A percentile compares a stretch with the other conserved stretches of the same genome.
Evolutionary conservation across 1,284 basidiomycete genomes (phyloP).

Genomic region (Pulveroboletus sp.): DNA sequence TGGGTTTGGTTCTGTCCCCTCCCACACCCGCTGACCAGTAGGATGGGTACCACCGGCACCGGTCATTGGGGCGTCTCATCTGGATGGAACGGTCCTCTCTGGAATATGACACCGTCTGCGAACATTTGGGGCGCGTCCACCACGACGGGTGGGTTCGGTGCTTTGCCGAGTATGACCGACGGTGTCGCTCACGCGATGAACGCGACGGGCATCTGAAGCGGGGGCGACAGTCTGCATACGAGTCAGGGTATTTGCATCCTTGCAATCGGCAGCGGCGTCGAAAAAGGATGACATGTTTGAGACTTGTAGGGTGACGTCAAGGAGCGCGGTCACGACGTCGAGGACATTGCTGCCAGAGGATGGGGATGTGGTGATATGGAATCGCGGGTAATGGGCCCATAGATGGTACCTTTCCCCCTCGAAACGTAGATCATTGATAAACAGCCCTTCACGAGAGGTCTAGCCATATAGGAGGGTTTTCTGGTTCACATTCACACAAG

Average conservation of each 20-base stretch:
- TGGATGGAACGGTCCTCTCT: slow-evolving; percentile 16
- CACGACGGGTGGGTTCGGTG: slow-evolving; percentile 14
- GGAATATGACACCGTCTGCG: slow-evolving; percentile 29
- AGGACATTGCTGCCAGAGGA: not conserved
- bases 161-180: slow-evolving; percentile 17
- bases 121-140: not conserved
- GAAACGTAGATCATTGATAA: not conserved
- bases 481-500: too few species aligned
- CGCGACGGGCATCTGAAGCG: slow-evolving; percentile 19
- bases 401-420: too few species aligned
- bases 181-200: too few species aligned
- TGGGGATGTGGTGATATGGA: not conserved
- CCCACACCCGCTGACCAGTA: slow-evolving; percentile 40
- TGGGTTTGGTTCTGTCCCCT: not conserved
- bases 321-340: slow-evolving; percentile 30
- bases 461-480: too few species aligned
- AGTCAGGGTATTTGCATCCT: slow-evolving; percentile 34
- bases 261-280: slow-evolving; percentile 34
- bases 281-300: slow-evolving; percentile 31
- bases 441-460: too few species aligned
- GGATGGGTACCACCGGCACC: slow-evolving; percentile 49
- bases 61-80: too few species aligned
- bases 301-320: slow-evolving; percentile 81
- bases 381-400: not conserved
- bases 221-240: slow-evolving; percentile 16